These are phyloP conservation scores for Davidsoniella eucalypti DNA, from an alignment of 2,329 filamentous ascomycete species.

Conservation along the genomic window DNA sequence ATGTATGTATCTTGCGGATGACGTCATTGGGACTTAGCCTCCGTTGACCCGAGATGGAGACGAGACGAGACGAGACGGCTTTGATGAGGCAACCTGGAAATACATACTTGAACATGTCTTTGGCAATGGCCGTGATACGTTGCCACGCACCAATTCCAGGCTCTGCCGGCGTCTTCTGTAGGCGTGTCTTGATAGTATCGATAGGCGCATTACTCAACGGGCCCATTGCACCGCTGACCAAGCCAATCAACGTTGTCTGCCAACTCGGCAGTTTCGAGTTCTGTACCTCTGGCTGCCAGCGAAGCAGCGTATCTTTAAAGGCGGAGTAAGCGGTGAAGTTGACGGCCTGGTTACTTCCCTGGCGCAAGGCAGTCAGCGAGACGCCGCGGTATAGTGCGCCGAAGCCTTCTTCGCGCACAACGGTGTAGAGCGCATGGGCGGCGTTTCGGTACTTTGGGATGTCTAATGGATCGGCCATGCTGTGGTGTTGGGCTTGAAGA, in stretches of 20 bases:
- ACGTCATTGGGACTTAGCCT: constrained; percentile 6
- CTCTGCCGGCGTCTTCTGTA: constrained; percentile 78
- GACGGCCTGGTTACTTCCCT: constrained; percentile 93
- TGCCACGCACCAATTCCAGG: constrained; percentile 65
- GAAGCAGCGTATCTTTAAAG: constrained; percentile 65
- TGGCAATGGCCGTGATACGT: constrained; percentile 62
- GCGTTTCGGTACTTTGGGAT: constrained; percentile 95
- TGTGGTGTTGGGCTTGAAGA: constrained; percentile 94
- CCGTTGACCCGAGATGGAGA: constrained; percentile 1
- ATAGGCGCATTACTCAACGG: constrained; percentile 94
- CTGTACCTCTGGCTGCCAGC: constrained; percentile 50
- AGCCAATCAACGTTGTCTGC: constrained; percentile 80
- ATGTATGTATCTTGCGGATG: not conserved
- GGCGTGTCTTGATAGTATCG: constrained; percentile 93
- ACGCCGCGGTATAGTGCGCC: constrained; percentile 86
- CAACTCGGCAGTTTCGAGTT: constrained; percentile 58
- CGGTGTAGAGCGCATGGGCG: constrained; percentile 66
- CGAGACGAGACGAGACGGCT: no score
- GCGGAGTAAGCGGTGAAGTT: constrained; percentile 98
- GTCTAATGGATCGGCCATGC: constrained; percentile 91
- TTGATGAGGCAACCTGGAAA: not conserved
- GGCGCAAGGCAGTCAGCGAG: constrained; percentile 76
- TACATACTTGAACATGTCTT: constrained; percentile 63
- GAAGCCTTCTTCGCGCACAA: constrained; percentile 78
- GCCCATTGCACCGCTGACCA: constrained; percentile 87